A percentile compares a stretch with the other conserved stretches of the same genome.
Evolutionary conservation across 768 basidiomycete species (phyloP).

Genomic region (Suillus spraguei): DNA sequence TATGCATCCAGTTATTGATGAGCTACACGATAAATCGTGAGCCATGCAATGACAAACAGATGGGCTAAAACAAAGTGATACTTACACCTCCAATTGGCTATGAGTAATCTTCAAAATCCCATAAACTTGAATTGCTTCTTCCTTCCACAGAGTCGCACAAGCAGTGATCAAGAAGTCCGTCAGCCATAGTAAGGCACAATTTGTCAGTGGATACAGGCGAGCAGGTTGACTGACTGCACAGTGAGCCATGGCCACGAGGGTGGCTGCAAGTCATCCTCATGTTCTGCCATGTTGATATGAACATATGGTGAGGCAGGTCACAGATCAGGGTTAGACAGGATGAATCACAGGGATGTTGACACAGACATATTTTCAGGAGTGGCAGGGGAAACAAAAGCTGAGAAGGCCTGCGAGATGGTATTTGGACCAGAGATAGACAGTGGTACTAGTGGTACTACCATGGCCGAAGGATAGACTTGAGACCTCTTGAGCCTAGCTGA

Average conservation of each 20-base stretch:
- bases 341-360: conserved; percentile 26
- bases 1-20: conserved; percentile 32
- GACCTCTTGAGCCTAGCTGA: too few species aligned
- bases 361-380: conserved; percentile 17
- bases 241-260: conserved; percentile 9
- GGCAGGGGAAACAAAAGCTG: conserved; percentile 6
- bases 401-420: background rate
- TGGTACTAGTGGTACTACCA: too few species aligned
- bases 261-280: background rate
- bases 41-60: background rate
- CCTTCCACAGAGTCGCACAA: conserved; percentile 25
- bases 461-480: too few species aligned
- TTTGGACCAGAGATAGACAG: background rate
- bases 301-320: conserved; percentile 24
- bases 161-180: conserved; percentile 34
- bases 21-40: conserved; percentile 17
- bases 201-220: conserved; percentile 33
- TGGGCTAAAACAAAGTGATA: background rate
- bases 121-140: conserved; percentile 28
- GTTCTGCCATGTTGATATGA: conserved; percentile 5
- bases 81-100: conserved; percentile 35
- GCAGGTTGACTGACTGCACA: background rate
- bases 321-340: conserved; percentile 37
- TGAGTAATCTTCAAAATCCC: conserved; percentile 37
- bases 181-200: conserved; percentile 17